phyloP scores from a whole-genome alignment of 2,329 filamentous ascomycete genomes.

The Grosmannia huntii region DNA sequence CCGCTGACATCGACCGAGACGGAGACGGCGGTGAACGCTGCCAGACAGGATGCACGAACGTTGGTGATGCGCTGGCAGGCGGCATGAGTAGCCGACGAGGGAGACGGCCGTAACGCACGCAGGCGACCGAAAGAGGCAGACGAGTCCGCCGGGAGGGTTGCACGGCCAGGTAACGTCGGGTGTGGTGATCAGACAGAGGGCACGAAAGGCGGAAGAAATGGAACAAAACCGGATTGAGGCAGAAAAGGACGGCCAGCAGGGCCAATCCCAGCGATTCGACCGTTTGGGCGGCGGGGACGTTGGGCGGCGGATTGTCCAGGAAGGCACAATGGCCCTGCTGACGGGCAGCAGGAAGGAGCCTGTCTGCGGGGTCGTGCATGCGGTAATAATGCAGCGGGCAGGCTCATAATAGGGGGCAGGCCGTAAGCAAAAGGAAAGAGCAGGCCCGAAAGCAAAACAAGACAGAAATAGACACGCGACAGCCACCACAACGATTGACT shows the following conservation, averaged over 20 bases:
- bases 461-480: no score
- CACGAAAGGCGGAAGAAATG: not conserved
- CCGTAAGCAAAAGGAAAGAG: not conserved
- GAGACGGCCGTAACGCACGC: not conserved
- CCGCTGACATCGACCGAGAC: no score
- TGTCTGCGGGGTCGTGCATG: not conserved
- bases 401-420: not conserved
- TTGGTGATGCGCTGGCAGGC: not conserved
- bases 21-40: not conserved
- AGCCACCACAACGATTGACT: no score
- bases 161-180: not conserved
- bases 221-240: not conserved
- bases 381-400: not conserved
- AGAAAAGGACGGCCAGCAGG: not conserved
- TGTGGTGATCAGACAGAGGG: not conserved
- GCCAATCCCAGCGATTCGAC: not conserved
- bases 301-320: not conserved
- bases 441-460: no score
- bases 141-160: not conserved
- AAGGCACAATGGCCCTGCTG: not conserved
- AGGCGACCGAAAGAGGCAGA: not conserved
- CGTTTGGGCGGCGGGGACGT: not conserved
- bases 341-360: no score
- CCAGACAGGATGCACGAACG: no score
- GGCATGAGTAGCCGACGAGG: not conserved